Percentiles rank a stretch among this genome's conserved stretches.
Conservation (phyloP, 1,284 basidiomycete genomes). For the Mrakiaceae sp. region DNA sequence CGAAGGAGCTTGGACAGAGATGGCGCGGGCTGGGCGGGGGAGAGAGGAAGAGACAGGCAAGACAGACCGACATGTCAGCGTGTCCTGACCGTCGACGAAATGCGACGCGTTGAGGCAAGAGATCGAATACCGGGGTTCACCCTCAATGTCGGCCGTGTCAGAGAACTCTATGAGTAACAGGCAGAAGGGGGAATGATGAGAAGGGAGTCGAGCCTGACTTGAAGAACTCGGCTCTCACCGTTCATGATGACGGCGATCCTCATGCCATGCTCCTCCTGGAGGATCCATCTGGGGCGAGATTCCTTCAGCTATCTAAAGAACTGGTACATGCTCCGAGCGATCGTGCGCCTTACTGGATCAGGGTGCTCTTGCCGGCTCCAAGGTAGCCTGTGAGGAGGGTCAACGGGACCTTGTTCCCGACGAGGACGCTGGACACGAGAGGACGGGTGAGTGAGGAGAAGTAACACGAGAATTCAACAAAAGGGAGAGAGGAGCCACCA, state of each 20-base stretch:
- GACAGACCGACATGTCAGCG: neutral
- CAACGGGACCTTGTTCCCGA: conserved; percentile 50
- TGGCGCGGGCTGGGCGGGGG: conserved; percentile 31
- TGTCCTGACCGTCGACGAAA: conserved; percentile 4
- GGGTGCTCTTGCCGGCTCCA: conserved; percentile 74
- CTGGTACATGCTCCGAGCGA: no score
- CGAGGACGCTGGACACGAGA: conserved; percentile 7
- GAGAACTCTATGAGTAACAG: conserved; percentile 30
- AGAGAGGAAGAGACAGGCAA: neutral
- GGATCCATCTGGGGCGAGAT: conserved; percentile 38
- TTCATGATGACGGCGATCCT: conserved; percentile 96
- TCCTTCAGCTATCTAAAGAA: neutral
- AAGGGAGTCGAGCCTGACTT: neutral
- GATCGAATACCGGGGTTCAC: conserved; percentile 21
- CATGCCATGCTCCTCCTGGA: conserved; percentile 83
- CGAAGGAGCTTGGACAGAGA: conserved; percentile 44
- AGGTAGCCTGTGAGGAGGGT: conserved; percentile 87
- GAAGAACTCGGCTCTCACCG: conserved; percentile 33
- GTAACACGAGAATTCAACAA: neutral
- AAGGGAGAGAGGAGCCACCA: neutral
- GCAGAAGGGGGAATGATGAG: neutral
- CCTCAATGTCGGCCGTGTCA: conserved; percentile 39
- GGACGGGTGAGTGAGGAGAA: neutral
- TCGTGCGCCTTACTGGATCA: conserved; percentile 41
- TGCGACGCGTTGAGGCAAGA: conserved; percentile 3